phyloP scores from a whole-genome alignment of 768 basidiomycete species.

The Kwoniella dejecticola region DNA sequence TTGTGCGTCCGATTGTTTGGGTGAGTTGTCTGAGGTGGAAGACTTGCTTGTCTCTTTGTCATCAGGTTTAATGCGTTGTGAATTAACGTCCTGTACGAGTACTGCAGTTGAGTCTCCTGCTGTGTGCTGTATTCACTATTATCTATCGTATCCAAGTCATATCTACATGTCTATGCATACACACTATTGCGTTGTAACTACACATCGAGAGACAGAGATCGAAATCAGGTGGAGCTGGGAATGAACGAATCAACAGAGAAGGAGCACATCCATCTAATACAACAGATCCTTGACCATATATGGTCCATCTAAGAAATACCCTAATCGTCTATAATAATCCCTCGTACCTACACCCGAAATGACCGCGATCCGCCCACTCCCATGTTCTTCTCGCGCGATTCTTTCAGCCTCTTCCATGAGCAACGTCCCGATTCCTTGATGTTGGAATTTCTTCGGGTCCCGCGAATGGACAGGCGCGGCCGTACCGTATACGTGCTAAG shows the following conservation, averaged over 20 bases:
- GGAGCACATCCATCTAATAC: conserved; percentile 13
- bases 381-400: conserved; percentile 95
- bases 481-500: conserved; percentile 80
- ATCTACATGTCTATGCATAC: no score
- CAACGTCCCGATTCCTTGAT: conserved; percentile 94
- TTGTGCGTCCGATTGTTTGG: no score
- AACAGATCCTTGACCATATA: conserved; percentile 84
- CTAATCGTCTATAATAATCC: conserved; percentile 92
- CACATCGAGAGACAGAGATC: no score
- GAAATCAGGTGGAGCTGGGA: no score
- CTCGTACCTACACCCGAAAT: conserved; percentile 97
- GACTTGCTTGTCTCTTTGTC: no score
- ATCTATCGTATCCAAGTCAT: no score
- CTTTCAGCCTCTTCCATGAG: conserved; percentile 99
- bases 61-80: no score
- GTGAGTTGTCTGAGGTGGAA: no score
- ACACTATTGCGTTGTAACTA: no score
- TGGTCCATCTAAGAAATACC: conserved; percentile 91
- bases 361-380: conserved; percentile 91
- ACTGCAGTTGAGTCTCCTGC: no score
- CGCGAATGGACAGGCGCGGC: conserved; percentile 96
- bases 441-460: conserved; percentile 97
- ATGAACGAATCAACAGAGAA: background rate
- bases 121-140: no score
- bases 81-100: no score